These are phyloP conservation scores for Fusarium fracticaudum DNA, from an alignment of 2,329 filamentous ascomycete species.

Conservation along the genomic window DNA sequence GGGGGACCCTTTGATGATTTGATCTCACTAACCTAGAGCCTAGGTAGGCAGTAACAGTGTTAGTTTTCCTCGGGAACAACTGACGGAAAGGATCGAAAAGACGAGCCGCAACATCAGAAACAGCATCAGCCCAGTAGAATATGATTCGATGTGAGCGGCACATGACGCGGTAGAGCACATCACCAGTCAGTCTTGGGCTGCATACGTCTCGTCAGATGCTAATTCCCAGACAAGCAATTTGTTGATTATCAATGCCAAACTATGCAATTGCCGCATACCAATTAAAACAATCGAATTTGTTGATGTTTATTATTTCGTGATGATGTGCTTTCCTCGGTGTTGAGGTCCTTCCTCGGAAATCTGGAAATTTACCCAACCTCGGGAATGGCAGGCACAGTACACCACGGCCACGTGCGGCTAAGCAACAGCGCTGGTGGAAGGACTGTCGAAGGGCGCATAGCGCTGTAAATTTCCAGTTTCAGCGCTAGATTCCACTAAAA, in stretches of 20 bases:
- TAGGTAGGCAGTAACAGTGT: neutral
- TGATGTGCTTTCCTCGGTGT: neutral
- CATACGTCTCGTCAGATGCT: slow-evolving; percentile 3
- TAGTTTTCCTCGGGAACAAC: slow-evolving; percentile 12
- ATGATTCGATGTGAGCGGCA: slow-evolving; percentile 28
- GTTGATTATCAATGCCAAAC: neutral
- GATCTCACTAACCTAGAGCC: slow-evolving; percentile 7
- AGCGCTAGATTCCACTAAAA: slow-evolving; percentile 10
- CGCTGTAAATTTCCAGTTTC: slow-evolving; percentile 6
- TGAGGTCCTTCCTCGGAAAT: slow-evolving; percentile 1
- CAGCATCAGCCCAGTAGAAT: slow-evolving; percentile 21
- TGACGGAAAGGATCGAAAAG: slow-evolving; percentile 23
- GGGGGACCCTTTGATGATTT: slow-evolving; percentile 13
- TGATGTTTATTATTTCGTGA: slow-evolving; percentile 1
- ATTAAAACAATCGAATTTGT: neutral
- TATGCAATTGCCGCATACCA: neutral
- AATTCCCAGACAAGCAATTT: neutral
- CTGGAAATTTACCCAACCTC: neutral
- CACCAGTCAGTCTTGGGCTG: neutral
- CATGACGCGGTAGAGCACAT: slow-evolving; percentile 24
- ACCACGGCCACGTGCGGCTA: neutral
- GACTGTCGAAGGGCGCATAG: neutral
- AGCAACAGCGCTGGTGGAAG: neutral
- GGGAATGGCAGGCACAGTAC: neutral
- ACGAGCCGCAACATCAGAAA: slow-evolving; percentile 3